These are phyloP conservation scores for Mucuna pruriens DNA, from an alignment of 306 rosid species.

Conservation along the genomic window DNA sequence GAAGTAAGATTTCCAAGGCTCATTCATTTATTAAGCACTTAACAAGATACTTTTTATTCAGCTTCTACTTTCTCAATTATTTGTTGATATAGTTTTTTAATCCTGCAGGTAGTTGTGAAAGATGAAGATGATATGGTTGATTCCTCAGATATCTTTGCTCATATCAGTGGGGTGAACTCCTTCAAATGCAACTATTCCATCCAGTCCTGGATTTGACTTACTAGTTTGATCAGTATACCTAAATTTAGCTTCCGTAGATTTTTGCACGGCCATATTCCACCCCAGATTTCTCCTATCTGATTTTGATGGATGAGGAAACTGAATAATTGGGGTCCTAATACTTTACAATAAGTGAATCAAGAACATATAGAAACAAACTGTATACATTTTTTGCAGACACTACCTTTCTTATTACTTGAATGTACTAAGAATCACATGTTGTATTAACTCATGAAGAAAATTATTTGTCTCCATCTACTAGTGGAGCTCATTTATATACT, in stretches of 20 bases:
- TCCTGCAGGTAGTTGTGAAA: constrained; percentile 83
- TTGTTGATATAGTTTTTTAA: constrained; percentile 28
- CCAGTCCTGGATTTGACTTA: constrained; percentile 83
- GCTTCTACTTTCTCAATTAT: background rate
- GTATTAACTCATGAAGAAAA: constrained; percentile 30
- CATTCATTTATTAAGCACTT: background rate
- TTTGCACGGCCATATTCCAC: constrained; percentile 65
- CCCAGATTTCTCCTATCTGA: constrained; percentile 47
- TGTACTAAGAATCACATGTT: constrained; percentile 37
- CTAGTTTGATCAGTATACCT: constrained; percentile 24
- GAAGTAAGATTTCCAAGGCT: constrained; percentile 53
- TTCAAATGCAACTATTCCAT: constrained; percentile 90
- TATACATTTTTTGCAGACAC: constrained; percentile 59
- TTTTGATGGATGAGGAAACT: constrained; percentile 45
- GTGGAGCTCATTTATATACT: constrained; percentile 40
- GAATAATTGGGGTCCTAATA: constrained; percentile 67
- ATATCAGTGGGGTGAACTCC: constrained; percentile 99
- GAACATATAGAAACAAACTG: constrained; percentile 44
- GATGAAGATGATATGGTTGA: constrained; percentile 95
- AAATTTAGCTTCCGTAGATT: constrained; percentile 51
- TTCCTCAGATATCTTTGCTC: constrained; percentile 95
- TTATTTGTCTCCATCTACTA: constrained; percentile 18
- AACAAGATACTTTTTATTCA: constrained; percentile 14
- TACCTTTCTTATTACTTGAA: constrained; percentile 33
- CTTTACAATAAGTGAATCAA: constrained; percentile 57